Evolutionary conservation across 345 rosid genomes (phyloP).

Genomic region (Eucalyptus camaldulensis): DNA sequence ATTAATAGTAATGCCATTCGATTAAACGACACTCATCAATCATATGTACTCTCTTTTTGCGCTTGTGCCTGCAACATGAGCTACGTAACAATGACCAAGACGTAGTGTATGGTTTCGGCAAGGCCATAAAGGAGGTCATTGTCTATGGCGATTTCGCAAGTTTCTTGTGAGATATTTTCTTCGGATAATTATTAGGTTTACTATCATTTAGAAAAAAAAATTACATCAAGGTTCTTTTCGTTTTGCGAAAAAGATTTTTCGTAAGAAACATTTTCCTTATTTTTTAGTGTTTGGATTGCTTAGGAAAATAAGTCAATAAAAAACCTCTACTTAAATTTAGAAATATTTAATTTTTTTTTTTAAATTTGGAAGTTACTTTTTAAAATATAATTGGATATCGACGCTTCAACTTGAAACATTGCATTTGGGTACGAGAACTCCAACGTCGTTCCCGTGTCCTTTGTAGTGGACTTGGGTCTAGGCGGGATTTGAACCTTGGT

Average conservation of each 20-base stretch:
- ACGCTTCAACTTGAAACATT: fast-evolving
- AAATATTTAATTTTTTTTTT: fast-evolving
- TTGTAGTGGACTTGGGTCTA: background rate
- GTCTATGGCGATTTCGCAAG: background rate
- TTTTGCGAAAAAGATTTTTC: fast-evolving
- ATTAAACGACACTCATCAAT: background rate
- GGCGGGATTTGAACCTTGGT: background rate
- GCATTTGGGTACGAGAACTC: background rate
- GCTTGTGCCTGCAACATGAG: background rate
- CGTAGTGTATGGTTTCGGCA: background rate
- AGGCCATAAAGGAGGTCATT: background rate
- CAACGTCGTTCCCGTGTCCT: fast-evolving
- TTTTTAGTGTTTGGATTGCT: fast-evolving
- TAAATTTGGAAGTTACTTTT: too few species aligned
- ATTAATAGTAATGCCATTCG: background rate
- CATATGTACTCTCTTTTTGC: background rate
- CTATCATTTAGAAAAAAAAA: fast-evolving
- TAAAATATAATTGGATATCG: too few species aligned
- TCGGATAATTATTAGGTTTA: background rate
- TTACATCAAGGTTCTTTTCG: too few species aligned
- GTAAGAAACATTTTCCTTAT: too few species aligned
- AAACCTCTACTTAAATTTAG: too few species aligned
- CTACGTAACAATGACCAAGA: background rate
- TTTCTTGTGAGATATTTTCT: background rate
- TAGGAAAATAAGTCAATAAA: background rate